phyloP scores from a whole-genome alignment of 768 basidiomycete genomes.

The Gloeostereum incarnatum region DNA sequence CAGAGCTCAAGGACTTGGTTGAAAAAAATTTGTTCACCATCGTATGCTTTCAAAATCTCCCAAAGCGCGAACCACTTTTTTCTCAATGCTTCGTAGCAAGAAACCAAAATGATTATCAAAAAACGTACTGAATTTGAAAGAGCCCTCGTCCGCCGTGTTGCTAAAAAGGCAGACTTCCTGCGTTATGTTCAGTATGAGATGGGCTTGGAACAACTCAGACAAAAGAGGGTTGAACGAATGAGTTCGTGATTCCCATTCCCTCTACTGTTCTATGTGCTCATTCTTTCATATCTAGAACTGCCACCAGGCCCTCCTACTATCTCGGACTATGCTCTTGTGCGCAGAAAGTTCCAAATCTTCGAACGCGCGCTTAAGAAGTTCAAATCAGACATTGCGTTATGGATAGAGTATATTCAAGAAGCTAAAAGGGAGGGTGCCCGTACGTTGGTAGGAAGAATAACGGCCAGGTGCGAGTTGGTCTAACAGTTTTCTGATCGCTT shows the following conservation, averaged over 20 bases:
- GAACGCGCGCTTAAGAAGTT: slow-evolving; percentile 86
- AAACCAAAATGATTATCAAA: slow-evolving; percentile 79
- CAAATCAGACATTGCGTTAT: slow-evolving; percentile 78
- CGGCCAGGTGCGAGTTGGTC: slow-evolving; percentile 53
- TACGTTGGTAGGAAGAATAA: slow-evolving; percentile 71
- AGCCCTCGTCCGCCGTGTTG: slow-evolving; percentile 71
- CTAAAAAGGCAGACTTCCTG: slow-evolving; percentile 82
- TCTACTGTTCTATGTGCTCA: too few species aligned
- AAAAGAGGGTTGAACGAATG: slow-evolving; percentile 64
- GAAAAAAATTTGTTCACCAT: slow-evolving; percentile 79
- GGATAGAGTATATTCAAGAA: slow-evolving; percentile 83
- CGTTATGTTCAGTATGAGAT: slow-evolving; percentile 92
- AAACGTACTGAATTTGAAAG: slow-evolving; percentile 80
- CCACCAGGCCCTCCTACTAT: slow-evolving; percentile 46
- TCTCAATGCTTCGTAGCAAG: slow-evolving; percentile 49
- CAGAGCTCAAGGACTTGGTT: slow-evolving; percentile 88
- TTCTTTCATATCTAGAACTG: slow-evolving; percentile 29
- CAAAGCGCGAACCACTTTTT: not conserved
- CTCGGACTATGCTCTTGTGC: slow-evolving; percentile 79
- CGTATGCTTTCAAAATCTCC: slow-evolving; percentile 29
- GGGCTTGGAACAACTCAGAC: slow-evolving; percentile 71
- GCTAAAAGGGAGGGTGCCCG: slow-evolving; percentile 76
- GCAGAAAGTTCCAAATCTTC: slow-evolving; percentile 82
- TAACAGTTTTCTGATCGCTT: slow-evolving; percentile 6
- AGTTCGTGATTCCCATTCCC: slow-evolving; percentile 26